Conservation (phyloP, 2,329 filamentous ascomycete genomes). For the Venturia effusa region DNA sequence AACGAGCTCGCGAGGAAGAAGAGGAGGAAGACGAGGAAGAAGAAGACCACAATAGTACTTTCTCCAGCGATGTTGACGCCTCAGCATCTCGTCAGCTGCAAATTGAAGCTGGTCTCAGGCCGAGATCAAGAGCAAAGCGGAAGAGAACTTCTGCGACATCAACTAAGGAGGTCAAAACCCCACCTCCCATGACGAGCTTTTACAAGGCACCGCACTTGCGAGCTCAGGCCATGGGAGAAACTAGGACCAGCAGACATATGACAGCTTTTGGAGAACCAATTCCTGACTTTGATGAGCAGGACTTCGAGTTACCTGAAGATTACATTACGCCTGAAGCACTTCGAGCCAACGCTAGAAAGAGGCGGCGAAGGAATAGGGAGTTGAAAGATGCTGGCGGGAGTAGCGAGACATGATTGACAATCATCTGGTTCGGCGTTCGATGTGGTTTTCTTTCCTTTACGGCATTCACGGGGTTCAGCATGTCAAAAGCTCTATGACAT, state of each 20-base stretch:
- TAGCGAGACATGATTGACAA: neutral
- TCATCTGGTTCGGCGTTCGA: neutral
- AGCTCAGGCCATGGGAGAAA: slow-evolving; percentile 64
- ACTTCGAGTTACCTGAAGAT: slow-evolving; percentile 67
- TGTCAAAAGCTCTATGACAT: neutral
- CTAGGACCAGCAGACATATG: slow-evolving; percentile 57
- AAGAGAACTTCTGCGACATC: slow-evolving; percentile 13
- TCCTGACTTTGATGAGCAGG: slow-evolving; percentile 56
- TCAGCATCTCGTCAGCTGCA: slow-evolving; percentile 64
- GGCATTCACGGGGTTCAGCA: neutral
- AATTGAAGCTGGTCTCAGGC: slow-evolving; percentile 53
- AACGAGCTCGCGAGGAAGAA: slow-evolving; percentile 28
- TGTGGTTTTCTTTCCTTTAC: neutral
- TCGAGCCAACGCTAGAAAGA: slow-evolving; percentile 50
- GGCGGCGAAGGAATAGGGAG: slow-evolving; percentile 39
- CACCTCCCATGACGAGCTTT: slow-evolving; percentile 68
- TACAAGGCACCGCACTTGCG: slow-evolving; percentile 71
- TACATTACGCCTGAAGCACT: slow-evolving; percentile 39
- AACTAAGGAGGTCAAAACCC: slow-evolving; percentile 1
- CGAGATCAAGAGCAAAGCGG: slow-evolving; percentile 21
- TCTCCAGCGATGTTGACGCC: slow-evolving; percentile 57
- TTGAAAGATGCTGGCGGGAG: neutral
- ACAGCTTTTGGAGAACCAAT: slow-evolving; percentile 74
- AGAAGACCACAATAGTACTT: slow-evolving; percentile 32
- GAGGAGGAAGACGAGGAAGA: slow-evolving; percentile 23